Conservation (phyloP, 164 flowering plant genomes). For the Buxus sempervirens region DNA sequence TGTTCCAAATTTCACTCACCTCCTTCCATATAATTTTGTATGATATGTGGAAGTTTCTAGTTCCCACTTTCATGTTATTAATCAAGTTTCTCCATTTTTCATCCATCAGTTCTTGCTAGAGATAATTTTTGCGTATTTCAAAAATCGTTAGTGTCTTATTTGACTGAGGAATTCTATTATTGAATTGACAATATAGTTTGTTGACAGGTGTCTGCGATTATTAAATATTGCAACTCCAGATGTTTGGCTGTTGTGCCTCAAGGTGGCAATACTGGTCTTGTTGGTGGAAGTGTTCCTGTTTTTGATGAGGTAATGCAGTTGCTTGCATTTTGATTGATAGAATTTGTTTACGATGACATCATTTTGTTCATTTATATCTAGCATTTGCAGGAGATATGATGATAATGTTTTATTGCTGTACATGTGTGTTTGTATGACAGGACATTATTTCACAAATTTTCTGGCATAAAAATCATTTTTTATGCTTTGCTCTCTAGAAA, state of each 20-base stretch:
- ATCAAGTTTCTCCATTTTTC: background rate
- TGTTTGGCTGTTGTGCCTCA: slow-evolving; percentile 93
- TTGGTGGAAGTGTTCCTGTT: slow-evolving; percentile 98
- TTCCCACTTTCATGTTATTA: background rate
- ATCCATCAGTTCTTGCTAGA: background rate
- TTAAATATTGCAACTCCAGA: slow-evolving; percentile 80
- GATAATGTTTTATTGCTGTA: background rate
- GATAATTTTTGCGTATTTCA: background rate
- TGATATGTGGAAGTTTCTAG: background rate
- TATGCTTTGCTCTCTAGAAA: background rate
- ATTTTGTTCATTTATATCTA: background rate
- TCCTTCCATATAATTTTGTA: slow-evolving; percentile 2
- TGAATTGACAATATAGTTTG: background rate
- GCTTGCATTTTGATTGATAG: background rate
- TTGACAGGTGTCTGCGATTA: slow-evolving; percentile 77
- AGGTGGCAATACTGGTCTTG: slow-evolving; percentile 98
- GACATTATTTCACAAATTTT: background rate
- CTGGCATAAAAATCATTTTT: background rate
- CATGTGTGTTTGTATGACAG: background rate
- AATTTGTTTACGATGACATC: background rate
- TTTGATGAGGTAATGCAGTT: slow-evolving; percentile 77
- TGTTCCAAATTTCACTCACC: background rate
- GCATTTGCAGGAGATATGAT: background rate
- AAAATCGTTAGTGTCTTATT: background rate
- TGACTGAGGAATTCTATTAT: background rate